Conservation (phyloP, 73 alveolate genomes). For the Durusdinium trenchii region DNA sequence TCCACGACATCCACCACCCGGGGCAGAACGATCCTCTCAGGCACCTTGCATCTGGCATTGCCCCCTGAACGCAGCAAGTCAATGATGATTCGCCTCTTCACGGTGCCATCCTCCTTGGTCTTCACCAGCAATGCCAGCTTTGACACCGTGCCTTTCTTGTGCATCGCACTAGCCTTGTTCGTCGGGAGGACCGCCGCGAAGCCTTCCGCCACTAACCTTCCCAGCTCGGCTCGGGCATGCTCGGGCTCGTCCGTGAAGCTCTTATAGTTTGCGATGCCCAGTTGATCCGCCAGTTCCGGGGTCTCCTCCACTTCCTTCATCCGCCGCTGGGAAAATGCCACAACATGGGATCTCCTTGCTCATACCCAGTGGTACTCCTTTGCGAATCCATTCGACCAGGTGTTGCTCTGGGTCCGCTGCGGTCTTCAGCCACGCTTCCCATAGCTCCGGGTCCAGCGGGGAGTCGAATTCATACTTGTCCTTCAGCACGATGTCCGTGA, state of each 20-base stretch:
- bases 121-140: not conserved
- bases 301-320: not conserved
- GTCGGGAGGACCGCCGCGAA: not conserved
- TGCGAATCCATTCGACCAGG: not conserved
- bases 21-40: too few species aligned
- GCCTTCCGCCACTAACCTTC: not conserved
- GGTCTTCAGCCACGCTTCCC: too few species aligned
- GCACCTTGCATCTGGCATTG: too few species aligned
- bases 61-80: too few species aligned
- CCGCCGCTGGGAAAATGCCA: not conserved
- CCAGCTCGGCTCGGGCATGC: not conserved
- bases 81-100: too few species aligned
- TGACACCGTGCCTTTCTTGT: not conserved
- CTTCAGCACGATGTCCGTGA: too few species aligned
- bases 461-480: too few species aligned
- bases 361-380: not conserved
- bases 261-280: not conserved
- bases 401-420: not conserved
- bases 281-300: not conserved
- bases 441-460: too few species aligned
- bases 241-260: not conserved
- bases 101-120: not conserved
- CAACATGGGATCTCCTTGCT: not conserved
- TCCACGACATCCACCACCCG: too few species aligned
- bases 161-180: not conserved